Base-by-base conservation (phyloP, 202 grass and related monocot species). In the Saccharum hybrid region DNA sequence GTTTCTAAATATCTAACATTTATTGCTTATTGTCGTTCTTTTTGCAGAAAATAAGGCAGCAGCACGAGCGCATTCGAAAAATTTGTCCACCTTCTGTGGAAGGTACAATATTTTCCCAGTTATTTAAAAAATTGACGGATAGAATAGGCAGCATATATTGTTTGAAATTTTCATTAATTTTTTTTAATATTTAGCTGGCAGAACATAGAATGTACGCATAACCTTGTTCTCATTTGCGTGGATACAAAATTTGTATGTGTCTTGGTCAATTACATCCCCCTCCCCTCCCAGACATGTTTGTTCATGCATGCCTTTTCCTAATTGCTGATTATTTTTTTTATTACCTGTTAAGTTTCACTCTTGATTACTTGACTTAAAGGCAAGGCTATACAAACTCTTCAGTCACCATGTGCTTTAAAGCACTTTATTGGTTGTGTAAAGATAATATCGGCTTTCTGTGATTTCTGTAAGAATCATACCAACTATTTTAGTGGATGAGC, bases 51-150 rank as follows among this genome's bases (percentile, higher is more conserved):
- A 96, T 10, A 99, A 96, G 90, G 93, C 92, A 42, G 91, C 83
- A 26, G 96, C 93, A 89, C 88, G 78, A 68, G 91, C 88, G 65
- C 81, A 94, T 74, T 96, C 96, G 28, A 98, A 99, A 91, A 87
- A 89, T 71, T 38, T 99, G 60, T 99, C 96, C 19, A 81, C 87
- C 1, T 99, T 92, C 65, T 99, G 96, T 88, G 96, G 96, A 88
- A 99, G 96, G 96, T 98, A 86, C 38, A n/a, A 34, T 75, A 34
- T 37, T 6, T 78, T 63, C 42, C 33, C 52, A 68, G 78, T 75
- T 41, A 43, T 68, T 61, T 39, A 33, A 34, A 34, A 34, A 34
- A 34, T 34, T 34, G 33, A 34, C 33, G 3, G 33, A 34, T 4
- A 34, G 33, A 34, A 34, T 34, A 34, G 33, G 3, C 33, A 34